phyloP scores from a whole-genome alignment of 208 protist genomes.

The Balamuthia mandrillaris region DNA sequence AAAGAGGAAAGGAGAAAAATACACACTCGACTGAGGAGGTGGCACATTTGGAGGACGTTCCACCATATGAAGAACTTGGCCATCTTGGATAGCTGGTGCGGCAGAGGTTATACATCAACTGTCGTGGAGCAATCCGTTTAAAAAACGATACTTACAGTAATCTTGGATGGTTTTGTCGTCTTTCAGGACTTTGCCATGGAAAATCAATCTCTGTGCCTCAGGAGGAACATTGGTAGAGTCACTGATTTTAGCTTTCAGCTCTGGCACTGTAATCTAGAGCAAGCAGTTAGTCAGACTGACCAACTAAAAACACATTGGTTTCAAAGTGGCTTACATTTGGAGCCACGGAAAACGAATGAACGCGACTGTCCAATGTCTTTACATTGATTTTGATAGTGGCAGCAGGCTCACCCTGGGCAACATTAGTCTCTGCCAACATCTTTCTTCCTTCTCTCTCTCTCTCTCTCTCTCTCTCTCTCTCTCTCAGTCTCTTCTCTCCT shows the following conservation, averaged over 20 bases:
- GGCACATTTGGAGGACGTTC: constrained; percentile 8
- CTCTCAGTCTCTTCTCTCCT: no score
- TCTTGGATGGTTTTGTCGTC: constrained; percentile 5
- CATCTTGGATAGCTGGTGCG: not conserved
- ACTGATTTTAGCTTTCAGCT: constrained; percentile 2
- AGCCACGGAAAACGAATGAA: not conserved
- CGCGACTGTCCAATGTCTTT: constrained; percentile 4
- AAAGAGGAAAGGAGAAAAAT: no score
- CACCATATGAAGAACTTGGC: constrained; percentile 5
- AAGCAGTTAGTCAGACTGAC: not conserved
- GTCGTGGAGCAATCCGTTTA: not conserved
- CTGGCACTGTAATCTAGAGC: not conserved
- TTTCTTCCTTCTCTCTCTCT: no score
- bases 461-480: no score
- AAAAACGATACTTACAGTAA: not conserved
- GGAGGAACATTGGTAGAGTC: not conserved
- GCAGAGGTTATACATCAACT: not conserved
- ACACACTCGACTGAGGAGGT: not conserved
- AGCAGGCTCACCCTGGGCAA: no score
- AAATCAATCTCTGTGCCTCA: not conserved
- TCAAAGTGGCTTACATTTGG: not conserved
- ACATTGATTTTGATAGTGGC: not conserved
- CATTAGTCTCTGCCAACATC: no score
- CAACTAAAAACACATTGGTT: not conserved
- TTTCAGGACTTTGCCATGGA: constrained; percentile 36